Conservation (phyloP, 73 alveolate genomes). For the Uronychia setigera region DNA sequence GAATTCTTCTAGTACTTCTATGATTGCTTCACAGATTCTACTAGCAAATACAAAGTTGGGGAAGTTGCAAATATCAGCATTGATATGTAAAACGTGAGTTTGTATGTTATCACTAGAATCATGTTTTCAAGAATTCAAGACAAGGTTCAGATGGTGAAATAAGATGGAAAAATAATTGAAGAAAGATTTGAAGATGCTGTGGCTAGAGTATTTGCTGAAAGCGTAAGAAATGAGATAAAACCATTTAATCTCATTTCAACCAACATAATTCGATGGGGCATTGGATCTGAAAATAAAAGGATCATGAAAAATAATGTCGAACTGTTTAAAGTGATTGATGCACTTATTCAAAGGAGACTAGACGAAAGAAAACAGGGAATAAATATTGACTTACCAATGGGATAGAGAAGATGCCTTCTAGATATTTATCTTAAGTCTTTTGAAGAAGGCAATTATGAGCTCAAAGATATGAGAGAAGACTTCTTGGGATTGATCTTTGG, state of each 20-base stretch:
- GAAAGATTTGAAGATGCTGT: neutral
- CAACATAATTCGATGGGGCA: neutral
- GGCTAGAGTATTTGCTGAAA: neutral
- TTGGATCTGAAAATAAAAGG: slow-evolving; percentile 14
- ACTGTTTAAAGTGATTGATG: neutral
- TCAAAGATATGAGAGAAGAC: slow-evolving; percentile 5
- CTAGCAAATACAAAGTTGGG: slow-evolving; percentile 4
- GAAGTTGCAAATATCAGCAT: neutral
- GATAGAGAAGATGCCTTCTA: neutral
- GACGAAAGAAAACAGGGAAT: neutral
- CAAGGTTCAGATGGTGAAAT: neutral
- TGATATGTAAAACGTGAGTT: neutral
- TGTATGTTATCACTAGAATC: slow-evolving; percentile 2
- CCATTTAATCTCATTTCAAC: slow-evolving; percentile 4
- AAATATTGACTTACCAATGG: neutral
- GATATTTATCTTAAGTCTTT: neutral
- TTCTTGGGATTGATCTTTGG: slow-evolving; percentile 7
- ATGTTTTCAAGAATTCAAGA: slow-evolving; percentile 1
- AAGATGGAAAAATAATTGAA: neutral
- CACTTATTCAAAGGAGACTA: neutral
- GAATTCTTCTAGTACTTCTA: neutral
- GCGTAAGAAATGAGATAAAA: neutral
- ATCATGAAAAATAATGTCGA: neutral
- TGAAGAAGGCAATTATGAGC: neutral
- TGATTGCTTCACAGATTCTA: neutral